Evolutionary conservation across 371 early-diverging fungal species (phyloP), one percentile per base, ranked within the genome.

Genomic region (Lichtheimia ramosa): DNA sequence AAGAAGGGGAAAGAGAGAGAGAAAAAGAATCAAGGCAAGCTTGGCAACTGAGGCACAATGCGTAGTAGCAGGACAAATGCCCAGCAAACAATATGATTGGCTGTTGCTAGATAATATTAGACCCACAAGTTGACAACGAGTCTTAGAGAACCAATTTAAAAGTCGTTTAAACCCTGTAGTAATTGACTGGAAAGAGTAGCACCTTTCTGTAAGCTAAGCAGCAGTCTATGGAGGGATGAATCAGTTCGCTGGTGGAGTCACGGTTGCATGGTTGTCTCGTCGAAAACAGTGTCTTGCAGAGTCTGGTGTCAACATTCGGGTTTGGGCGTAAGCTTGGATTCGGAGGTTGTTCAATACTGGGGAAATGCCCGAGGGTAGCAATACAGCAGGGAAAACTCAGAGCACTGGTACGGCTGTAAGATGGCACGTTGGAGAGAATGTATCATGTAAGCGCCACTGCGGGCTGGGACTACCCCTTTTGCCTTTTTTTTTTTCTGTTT

Each of bases 361-460:
- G 73, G 82, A 54, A 76, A 39, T 28, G 82, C 82, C 82, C 82
- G 75, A 81, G 82, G 77, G 77, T 78, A 79, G 82, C 66, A 81
- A 81, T 79, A 78, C 77, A 81, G 79, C 82, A 81, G 82, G 82
- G 82, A 81, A 81, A 81, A 81, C 82, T 63, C 55, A 74, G 70
- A 81, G 82, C 76, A 81, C 69, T 68, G 66, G 70, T 54, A 64
- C 77, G 79, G 79, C 82, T 76, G 77, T 67, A 65, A 81, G 79
- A 69, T 81, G 59, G 79, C 82, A 81, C 82, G 64, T 68, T 59
- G 71, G 77, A 81, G 82, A 71, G 79, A 69, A 66, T 66, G 60
- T 70, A 61, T 59, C 63, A 63, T 62, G 61, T 59, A 65, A 46
- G 62, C 66, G 68, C 78, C 78, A 77, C 54, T 57, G 59, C 58